Evolutionary conservation across 2,329 filamentous ascomycete species (phyloP), one percentile per base, ranked within the genome.

Genomic region (Intubia oerlemansii): DNA sequence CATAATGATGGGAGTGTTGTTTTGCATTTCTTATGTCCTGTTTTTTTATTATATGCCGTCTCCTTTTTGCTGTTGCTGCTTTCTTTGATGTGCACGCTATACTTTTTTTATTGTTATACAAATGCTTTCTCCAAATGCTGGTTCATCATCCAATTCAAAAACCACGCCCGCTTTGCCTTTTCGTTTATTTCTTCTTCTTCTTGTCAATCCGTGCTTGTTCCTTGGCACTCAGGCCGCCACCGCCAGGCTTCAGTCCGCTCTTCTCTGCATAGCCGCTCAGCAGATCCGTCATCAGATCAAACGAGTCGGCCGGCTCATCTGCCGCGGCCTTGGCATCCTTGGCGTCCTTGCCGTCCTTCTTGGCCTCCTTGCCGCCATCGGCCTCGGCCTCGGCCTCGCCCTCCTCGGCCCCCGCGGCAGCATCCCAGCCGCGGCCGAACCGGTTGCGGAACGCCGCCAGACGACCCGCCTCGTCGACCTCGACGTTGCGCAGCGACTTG

Each of bases 401-500:
- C 13, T 13, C 11, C 13, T 11, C 41, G 5, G 22, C 21, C 10
- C 19, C 25, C 8, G 6, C 14, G 5, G 17, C 21, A 20, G 66
- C 57, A 54, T 98, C 88, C 61, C 79, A 98, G 9, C 69, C 70
- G 34, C 75, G 60, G 16, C 88, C 88, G 56, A 84, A 98, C 32
- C 77, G 66, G 36, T 64, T 65, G 43, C 88, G 65, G 57, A 98
- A 98, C 31, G 79, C 77, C 29, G 74, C 77, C 44, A 98, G 54
- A 45, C 77, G 69, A 12, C 88, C 88, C 4, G 88, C 85, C 62
- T 95, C 88, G 50, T 98, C 88, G 37, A 90, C 71, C 55, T 98
- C 88, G 33, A 93, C 64, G 49, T 88, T 92, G 47, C 74, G 57
- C 42, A 98, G 59, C 36, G 76, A 75, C 52, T 71, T 70, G 39